Percentiles rank a stretch among this genome's conserved stretches.
phyloP scores from a whole-genome alignment of 805 yeast genomes.

The Yarrowia sp. region DNA sequence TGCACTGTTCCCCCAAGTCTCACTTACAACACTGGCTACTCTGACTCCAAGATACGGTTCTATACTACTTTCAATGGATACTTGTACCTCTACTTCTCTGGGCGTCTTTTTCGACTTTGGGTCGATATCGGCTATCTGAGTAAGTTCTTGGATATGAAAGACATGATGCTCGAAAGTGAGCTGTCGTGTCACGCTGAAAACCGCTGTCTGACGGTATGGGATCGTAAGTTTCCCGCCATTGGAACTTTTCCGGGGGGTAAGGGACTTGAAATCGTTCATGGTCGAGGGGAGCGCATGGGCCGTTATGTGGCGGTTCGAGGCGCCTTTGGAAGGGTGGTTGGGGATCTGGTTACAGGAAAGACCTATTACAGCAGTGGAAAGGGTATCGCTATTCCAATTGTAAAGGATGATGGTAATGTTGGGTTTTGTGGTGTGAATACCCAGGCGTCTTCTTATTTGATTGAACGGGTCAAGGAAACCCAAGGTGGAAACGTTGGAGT shows the following conservation, averaged over 20 bases:
- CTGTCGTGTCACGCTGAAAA: background rate
- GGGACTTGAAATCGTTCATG: background rate
- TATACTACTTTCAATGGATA: background rate
- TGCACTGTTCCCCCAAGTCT: background rate
- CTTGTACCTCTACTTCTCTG: background rate
- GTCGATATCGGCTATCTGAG: background rate
- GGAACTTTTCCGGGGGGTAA: background rate
- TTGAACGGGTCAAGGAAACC: no score
- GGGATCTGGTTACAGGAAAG: background rate
- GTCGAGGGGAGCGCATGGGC: background rate
- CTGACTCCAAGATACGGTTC: background rate
- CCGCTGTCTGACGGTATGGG: background rate
- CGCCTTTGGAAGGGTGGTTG: background rate
- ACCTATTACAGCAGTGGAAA: background rate
- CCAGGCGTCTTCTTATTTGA: no score
- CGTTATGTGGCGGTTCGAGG: background rate
- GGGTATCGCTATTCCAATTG: no score
- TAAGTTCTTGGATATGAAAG: no score
- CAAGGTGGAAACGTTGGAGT: no score
- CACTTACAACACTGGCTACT: background rate
- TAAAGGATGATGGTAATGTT: no score
- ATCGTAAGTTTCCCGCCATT: background rate
- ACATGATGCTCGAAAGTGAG: background rate
- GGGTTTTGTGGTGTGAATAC: no score
- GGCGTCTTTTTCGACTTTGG: background rate